Conservation (phyloP, 2,329 filamentous ascomycete species). For the Ambrosiella xylebori region DNA sequence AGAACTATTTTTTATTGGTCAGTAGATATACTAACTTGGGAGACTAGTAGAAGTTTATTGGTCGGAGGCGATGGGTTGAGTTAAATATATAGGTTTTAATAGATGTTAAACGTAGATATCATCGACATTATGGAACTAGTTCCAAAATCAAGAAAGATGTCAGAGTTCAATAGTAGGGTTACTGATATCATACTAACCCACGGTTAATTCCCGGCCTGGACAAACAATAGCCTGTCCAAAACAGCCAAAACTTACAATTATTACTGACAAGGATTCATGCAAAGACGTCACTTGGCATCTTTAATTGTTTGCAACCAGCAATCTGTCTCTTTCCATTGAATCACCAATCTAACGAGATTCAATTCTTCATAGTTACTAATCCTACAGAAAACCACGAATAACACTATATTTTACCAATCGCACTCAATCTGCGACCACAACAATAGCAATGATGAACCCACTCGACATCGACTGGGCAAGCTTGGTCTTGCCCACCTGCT, state of each 20-base stretch:
- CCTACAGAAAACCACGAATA: too few relatives aligned
- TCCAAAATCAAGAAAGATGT: too few relatives aligned
- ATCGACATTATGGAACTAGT: too few relatives aligned
- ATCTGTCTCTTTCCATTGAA: background rate
- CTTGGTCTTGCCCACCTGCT: conserved; percentile 73
- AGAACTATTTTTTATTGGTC: too few relatives aligned
- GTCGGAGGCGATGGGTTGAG: too few relatives aligned
- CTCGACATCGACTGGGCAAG: conserved; percentile 59
- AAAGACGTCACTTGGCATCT: conserved; percentile 11
- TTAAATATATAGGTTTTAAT: too few relatives aligned
- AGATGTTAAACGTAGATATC: too few relatives aligned
- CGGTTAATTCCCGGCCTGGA: conserved; percentile 6
- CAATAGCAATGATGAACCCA: conserved; percentile 25
- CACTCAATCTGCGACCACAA: background rate
- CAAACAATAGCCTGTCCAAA: conserved; percentile 9
- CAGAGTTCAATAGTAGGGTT: background rate
- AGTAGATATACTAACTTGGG: too few relatives aligned
- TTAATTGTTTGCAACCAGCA: background rate
- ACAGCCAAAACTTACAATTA: background rate
- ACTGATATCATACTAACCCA: background rate
- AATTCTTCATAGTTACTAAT: too few relatives aligned
- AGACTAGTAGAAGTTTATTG: too few relatives aligned
- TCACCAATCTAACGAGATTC: too few relatives aligned
- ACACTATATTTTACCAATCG: background rate
- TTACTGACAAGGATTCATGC: background rate